phyloP scores from a whole-genome alignment of 2,329 filamentous ascomycete species.

The Talaromyces sp. region DNA sequence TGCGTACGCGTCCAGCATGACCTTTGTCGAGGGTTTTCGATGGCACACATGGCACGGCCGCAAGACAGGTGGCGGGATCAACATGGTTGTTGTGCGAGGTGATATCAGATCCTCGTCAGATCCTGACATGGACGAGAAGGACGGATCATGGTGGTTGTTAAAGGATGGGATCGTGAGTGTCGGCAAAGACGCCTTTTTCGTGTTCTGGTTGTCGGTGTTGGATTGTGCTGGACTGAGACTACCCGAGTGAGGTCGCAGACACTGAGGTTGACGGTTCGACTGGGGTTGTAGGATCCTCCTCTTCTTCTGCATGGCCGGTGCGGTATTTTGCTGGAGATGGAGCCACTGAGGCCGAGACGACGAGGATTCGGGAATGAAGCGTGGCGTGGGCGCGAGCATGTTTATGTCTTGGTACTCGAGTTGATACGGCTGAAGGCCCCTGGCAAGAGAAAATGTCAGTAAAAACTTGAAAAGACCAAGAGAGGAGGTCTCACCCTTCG shows the following conservation, averaged over 20 bases:
- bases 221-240: not conserved
- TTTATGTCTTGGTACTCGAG: conserved; percentile 14
- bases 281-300: conserved; percentile 13
- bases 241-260: conserved; percentile 14
- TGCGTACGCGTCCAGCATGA: conserved; percentile 36
- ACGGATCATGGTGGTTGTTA: conserved; percentile 13
- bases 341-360: conserved; percentile 8
- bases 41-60: conserved; percentile 40
- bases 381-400: conserved; percentile 11
- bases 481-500: conserved; percentile 3
- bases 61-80: conserved; percentile 22
- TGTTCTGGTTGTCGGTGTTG: not conserved
- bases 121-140: conserved; percentile 22
- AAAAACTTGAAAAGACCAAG: not conserved
- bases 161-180: conserved; percentile 18
- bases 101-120: conserved; percentile 14
- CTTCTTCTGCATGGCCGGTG: conserved; percentile 1
- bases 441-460: not conserved
- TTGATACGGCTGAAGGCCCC: conserved; percentile 12
- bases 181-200: conserved; percentile 10
- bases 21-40: conserved; percentile 34
- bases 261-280: conserved; percentile 3
- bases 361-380: conserved; percentile 4
- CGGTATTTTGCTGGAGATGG: not conserved
- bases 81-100: conserved; percentile 18